These are phyloP conservation scores for Arthrobotrys pseudoclavata DNA, from an alignment of 2,329 filamentous ascomycete species.

Conservation along the genomic window DNA sequence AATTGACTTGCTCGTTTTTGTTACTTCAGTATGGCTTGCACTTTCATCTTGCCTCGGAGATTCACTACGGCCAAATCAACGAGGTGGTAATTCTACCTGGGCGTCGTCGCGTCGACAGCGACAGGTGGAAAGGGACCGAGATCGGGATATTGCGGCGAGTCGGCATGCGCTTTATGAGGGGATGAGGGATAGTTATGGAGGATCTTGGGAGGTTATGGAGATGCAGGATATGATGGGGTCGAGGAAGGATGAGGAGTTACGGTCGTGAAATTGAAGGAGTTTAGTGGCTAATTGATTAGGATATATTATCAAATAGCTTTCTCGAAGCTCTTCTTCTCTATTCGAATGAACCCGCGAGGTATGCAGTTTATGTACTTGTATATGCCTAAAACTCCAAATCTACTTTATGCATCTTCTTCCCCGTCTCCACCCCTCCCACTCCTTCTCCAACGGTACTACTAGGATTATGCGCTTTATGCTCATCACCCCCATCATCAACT, in stretches of 20 bases:
- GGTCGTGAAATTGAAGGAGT: slow-evolving; percentile 34
- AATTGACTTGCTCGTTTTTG: no score
- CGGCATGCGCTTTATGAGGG: slow-evolving; percentile 64
- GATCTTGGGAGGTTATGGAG: slow-evolving; percentile 65
- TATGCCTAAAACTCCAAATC: slow-evolving; percentile 79
- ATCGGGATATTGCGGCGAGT: slow-evolving; percentile 48
- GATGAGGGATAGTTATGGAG: slow-evolving; percentile 64
- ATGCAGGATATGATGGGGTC: slow-evolving; percentile 57
- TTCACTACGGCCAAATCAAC: slow-evolving; percentile 60
- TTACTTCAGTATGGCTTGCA: slow-evolving; percentile 64
- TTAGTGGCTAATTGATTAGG: background rate
- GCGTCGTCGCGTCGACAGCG: slow-evolving; percentile 61
- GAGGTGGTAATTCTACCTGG: slow-evolving; percentile 18
- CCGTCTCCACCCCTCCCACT: slow-evolving; percentile 61
- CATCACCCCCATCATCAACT: slow-evolving; percentile 72
- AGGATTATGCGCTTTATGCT: slow-evolving; percentile 66
- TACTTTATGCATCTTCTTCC: slow-evolving; percentile 72
- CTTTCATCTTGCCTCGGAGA: slow-evolving; percentile 65
- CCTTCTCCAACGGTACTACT: slow-evolving; percentile 72
- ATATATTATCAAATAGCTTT: no score
- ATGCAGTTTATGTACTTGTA: background rate
- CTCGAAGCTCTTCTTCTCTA: no score
- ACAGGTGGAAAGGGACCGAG: slow-evolving; percentile 45
- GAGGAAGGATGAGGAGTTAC: slow-evolving; percentile 61
- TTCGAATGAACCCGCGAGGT: background rate